A percentile compares a stretch with the other conserved stretches of the same genome.
phyloP scores from a whole-genome alignment of 495 filamentous ascomycete species.

The Aspergillus panamensis region DNA sequence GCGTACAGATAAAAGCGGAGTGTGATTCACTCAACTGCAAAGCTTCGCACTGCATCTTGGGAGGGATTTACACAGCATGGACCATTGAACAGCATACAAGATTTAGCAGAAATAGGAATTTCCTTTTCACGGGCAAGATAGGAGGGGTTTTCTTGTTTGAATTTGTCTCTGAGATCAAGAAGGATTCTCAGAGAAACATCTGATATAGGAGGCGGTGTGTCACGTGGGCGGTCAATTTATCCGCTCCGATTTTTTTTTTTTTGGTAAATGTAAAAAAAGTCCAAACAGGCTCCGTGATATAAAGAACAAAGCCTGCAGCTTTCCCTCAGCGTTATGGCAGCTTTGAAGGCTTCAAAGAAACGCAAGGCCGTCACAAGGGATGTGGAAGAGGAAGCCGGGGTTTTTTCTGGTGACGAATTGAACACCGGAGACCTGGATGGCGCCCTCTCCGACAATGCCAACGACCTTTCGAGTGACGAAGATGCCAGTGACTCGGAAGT shows the following conservation, averaged over 20 bases:
- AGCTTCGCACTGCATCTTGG: conserved; percentile 17
- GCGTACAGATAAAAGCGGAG: neutral
- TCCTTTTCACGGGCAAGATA: neutral
- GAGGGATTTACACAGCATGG: neutral
- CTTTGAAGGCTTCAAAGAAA: conserved; percentile 48
- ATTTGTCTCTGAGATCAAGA: neutral
- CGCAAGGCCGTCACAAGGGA: conserved; percentile 56
- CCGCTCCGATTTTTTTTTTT: conserved; percentile 1
- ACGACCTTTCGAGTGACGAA: conserved; percentile 43
- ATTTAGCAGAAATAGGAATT: neutral
- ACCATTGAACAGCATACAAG: neutral
- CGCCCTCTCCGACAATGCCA: conserved; percentile 59
- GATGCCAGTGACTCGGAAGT: conserved; percentile 45
- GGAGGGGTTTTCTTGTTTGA: neutral
- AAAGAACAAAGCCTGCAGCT: neutral
- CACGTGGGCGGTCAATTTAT: conserved; percentile 43
- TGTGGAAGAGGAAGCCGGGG: conserved; percentile 48
- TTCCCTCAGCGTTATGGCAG: conserved; percentile 32
- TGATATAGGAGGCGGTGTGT: conserved; percentile 34
- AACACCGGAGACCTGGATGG: conserved; percentile 60
- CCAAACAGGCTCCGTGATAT: conserved; percentile 17
- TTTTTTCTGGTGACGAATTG: conserved; percentile 64
- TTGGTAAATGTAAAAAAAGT: conserved; percentile 31
- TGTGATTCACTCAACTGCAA: conserved; percentile 9
- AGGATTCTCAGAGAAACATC: neutral